Percentiles rank a stretch among this genome's conserved stretches.
phyloP scores from a whole-genome alignment of 1,284 basidiomycete species.

The Trametes polyzona region DNA sequence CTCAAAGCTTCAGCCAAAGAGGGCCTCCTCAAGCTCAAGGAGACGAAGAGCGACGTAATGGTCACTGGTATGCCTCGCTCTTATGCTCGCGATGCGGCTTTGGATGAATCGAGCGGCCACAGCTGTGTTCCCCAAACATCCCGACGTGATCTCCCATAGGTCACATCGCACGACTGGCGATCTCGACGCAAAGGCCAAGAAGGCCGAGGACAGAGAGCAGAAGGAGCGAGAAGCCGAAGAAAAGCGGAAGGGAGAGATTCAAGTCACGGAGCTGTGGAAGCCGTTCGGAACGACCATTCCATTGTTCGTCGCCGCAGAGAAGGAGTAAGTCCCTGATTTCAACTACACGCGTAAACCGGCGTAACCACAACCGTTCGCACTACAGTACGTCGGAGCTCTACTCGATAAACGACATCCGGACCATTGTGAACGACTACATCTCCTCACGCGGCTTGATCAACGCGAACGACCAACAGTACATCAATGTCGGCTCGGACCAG shows the following conservation, averaged over 20 bases:
- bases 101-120: not conserved
- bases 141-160: slow-evolving; percentile 55
- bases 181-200: slow-evolving; percentile 59
- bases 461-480: slow-evolving; percentile 63
- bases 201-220: slow-evolving; percentile 53
- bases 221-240: slow-evolving; percentile 49
- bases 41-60: slow-evolving; percentile 65
- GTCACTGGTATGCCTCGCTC: slow-evolving; percentile 36
- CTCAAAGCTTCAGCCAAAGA: slow-evolving; percentile 78
- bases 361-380: no score
- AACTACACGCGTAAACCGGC: no score
- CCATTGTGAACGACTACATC: slow-evolving; percentile 67
- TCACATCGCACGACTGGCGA: slow-evolving; percentile 66
- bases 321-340: slow-evolving; percentile 51
- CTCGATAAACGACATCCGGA: slow-evolving; percentile 56
- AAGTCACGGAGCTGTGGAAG: slow-evolving; percentile 76
- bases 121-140: slow-evolving; percentile 65
- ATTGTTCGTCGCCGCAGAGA: slow-evolving; percentile 66
- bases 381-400: slow-evolving; percentile 59
- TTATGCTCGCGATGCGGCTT: not conserved
- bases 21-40: slow-evolving; percentile 73
- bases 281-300: slow-evolving; percentile 58
- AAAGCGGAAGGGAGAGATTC: slow-evolving; percentile 50
- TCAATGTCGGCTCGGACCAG: slow-evolving; percentile 64
- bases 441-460: slow-evolving; percentile 66